Conservation (phyloP, 805 yeast species). For the Candida cerambycidarum region DNA sequence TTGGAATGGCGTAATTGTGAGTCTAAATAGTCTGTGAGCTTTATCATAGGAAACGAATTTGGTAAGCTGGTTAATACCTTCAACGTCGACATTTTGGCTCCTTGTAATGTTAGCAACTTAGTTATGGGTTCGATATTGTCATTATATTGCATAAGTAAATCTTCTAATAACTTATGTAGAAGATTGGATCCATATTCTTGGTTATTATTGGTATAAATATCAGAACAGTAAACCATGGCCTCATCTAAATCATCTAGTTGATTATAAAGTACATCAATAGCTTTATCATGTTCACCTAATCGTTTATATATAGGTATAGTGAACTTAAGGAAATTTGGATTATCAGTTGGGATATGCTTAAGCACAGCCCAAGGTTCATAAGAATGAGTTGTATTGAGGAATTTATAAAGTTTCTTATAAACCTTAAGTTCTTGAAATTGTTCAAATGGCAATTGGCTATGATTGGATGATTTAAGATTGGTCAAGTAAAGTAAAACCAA, state of each 20-base stretch:
- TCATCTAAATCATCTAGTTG: conserved; percentile 54
- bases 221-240: conserved; percentile 64
- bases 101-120: conserved; percentile 42
- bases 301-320: conserved; percentile 59
- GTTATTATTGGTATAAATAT: conserved; percentile 34
- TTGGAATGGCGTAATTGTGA: conserved; percentile 44
- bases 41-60: conserved; percentile 42
- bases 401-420: conserved; percentile 31
- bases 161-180: conserved; percentile 52
- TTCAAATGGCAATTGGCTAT: conserved; percentile 8
- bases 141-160: conserved; percentile 41
- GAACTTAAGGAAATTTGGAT: conserved; percentile 39
- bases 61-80: conserved; percentile 56
- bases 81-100: conserved; percentile 46
- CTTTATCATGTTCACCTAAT: conserved; percentile 59
- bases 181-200: conserved; percentile 40
- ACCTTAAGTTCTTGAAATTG: conserved; percentile 12
- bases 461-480: conserved; percentile 18
- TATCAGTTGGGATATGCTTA: conserved; percentile 32
- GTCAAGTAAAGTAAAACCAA: conserved; percentile 33
- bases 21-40: conserved; percentile 45
- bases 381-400: conserved; percentile 29
- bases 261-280: conserved; percentile 59
- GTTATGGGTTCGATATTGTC: conserved; percentile 37
- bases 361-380: conserved; percentile 41